Evolutionary conservation across 345 rosid genomes (phyloP), one percentile per base, ranked within the genome.

Genomic region (Mercurialis annua): DNA sequence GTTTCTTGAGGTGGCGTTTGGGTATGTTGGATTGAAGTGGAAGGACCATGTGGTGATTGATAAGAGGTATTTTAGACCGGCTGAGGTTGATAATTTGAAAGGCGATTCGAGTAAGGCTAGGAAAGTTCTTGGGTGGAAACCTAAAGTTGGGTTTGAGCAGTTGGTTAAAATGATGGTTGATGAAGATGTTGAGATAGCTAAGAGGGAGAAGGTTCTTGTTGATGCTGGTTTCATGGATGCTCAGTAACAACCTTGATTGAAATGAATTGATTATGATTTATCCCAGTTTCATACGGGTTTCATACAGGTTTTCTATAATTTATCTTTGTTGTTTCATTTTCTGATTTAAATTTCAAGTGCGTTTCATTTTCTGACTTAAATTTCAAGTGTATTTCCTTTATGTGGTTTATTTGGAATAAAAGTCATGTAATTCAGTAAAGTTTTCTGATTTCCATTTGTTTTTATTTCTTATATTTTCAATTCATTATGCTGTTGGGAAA

Each of bases 121-220:
- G 78, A 69, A 64, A 23, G 84, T 81, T 49, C 80, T 85, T 65
- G 84, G 83, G 6, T 88, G 97, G 95, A 86, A 85, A 77, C 97
- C 96, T 0, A 81, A 72, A 38, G 93, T 89, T 0, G 96, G 96
- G 50, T 91, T 91, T 67, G 84, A 87, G 82, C 78, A 91, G 66
- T 71, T 91, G 80, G 97, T 91, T 77, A 86, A 83, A 88, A 89
- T 85, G 97, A 91, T 91, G 97, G 93, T 91, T 0, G 92, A 85
- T 42, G 85, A 89, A 77, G 96, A 89, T 57, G 29, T 91, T 10
- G 97, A 89, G 70, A 15, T 84, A 48, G 96, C 96, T 26, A 91
- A 87, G 77, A 85, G 97, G 68, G 96, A 91, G 91, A 89, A 87
- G 78, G 96, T 91, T 65, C 96, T 91, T 42, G 92, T 89, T 3